phyloP scores from a whole-genome alignment of 2,329 filamentous ascomycete genomes.

The Myriosclerotinia scirpicola region DNA sequence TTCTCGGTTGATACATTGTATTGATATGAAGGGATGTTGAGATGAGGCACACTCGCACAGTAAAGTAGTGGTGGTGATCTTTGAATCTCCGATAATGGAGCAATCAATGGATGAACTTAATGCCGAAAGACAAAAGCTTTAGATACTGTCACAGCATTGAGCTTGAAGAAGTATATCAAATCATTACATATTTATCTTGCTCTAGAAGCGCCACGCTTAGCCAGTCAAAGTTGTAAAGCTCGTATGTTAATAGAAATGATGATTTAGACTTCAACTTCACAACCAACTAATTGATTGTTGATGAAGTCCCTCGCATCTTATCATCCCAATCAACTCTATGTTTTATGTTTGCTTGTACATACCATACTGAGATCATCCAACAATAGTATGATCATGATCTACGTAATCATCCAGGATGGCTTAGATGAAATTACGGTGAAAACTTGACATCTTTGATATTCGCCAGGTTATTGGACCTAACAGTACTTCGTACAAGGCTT shows the following conservation, averaged over 20 bases:
- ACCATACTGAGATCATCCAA: neutral
- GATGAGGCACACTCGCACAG: conserved; percentile 13
- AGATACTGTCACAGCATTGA: neutral
- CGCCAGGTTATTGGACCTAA: neutral
- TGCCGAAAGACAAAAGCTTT: neutral
- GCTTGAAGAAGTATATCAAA: neutral
- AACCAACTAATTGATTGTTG: neutral
- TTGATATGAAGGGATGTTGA: neutral
- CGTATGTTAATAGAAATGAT: neutral
- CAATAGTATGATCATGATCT: neutral
- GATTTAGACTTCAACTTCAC: too few relatives aligned
- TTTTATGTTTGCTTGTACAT: too few relatives aligned
- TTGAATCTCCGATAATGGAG: neutral
- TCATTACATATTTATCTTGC: neutral
- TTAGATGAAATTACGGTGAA: conserved; percentile 6
- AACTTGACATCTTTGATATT: neutral
- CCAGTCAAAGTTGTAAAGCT: neutral
- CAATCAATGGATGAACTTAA: neutral
- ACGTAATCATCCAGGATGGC: neutral
- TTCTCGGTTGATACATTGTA: neutral
- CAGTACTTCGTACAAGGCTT: neutral
- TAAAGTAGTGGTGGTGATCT: neutral
- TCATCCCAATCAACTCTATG: too few relatives aligned
- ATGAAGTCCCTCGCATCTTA: neutral
- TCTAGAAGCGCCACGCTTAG: neutral